Conservation (phyloP, 192 early-diverging fungal genomes). For the Martensiomyces pterosporus region DNA sequence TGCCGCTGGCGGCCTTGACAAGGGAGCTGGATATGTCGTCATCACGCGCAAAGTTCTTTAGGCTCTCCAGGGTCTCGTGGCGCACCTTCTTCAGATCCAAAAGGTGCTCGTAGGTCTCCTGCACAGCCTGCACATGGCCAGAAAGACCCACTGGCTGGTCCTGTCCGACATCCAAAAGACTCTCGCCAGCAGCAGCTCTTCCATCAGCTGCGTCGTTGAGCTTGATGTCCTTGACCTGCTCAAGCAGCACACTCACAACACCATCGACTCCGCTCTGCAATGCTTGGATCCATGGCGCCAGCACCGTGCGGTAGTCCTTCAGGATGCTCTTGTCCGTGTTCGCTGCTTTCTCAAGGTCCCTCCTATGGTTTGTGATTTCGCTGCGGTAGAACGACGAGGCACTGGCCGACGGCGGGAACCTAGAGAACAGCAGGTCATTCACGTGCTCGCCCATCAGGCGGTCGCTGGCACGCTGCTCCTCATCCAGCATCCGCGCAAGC, state of each 20-base stretch:
- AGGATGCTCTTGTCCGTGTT: constrained; percentile 59
- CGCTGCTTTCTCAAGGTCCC: constrained; percentile 72
- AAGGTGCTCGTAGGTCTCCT: constrained; percentile 40
- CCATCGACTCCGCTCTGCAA: constrained; percentile 45
- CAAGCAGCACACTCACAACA: constrained; percentile 47
- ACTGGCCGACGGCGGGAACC: constrained; percentile 74
- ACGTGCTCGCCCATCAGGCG: constrained; percentile 67
- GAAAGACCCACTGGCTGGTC: constrained; percentile 39
- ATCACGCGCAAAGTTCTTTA: constrained; percentile 55
- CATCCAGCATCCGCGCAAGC: constrained; percentile 66
- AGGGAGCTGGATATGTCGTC: constrained; percentile 75
- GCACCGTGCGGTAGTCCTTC: constrained; percentile 32
- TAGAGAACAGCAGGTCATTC: constrained; percentile 65
- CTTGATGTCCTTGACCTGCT: constrained; percentile 45
- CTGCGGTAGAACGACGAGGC: constrained; percentile 70
- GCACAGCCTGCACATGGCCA: constrained; percentile 36
- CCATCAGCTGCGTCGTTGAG: constrained; percentile 22
- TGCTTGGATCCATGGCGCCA: constrained; percentile 42
- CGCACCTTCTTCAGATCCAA: constrained; percentile 39
- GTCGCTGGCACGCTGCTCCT: constrained; percentile 86
- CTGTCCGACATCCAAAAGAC: constrained; percentile 58
- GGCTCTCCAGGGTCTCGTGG: constrained; percentile 52
- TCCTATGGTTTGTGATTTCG: constrained; percentile 69
- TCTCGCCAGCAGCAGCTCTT: constrained; percentile 38
- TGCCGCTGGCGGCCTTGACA: constrained; percentile 53